Percentiles rank a stretch among this genome's conserved stretches.
Evolutionary conservation across 208 protist species (phyloP).

Genomic region (Acanthamoeba lenticulata): DNA sequence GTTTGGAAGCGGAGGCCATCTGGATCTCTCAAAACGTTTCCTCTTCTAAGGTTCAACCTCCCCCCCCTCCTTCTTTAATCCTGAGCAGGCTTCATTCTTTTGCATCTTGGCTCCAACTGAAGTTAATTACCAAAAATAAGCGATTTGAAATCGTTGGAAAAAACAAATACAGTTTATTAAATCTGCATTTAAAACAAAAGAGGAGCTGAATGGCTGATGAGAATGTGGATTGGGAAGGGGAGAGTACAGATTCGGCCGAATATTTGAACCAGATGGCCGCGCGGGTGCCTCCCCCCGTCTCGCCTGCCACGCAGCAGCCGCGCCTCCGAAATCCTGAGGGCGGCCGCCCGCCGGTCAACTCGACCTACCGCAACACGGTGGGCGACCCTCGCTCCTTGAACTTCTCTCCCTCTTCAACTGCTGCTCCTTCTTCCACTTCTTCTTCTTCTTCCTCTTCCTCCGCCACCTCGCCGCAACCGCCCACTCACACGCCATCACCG

Average conservation of each 20-base stretch:
- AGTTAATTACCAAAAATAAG: neutral
- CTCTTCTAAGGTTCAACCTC: no score
- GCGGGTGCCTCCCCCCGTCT: neutral
- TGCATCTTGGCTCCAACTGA: no score
- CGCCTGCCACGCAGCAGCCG: neutral
- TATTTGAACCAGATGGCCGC: neutral
- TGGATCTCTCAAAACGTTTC: no score
- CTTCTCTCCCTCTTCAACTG: neutral
- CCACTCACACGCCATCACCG: neutral
- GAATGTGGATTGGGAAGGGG: no score
- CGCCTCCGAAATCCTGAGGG: neutral
- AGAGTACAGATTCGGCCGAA: no score
- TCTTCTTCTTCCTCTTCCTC: no score
- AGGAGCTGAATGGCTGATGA: no score
- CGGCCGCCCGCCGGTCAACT: neutral
- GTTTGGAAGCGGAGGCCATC: no score
- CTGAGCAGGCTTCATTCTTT: no score
- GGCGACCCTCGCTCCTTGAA: neutral
- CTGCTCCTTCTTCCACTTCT: neutral
- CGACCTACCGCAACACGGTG: constrained; percentile 7
- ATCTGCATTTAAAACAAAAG: no score
- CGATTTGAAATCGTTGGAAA: no score
- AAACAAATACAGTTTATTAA: neutral
- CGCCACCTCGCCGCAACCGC: neutral
- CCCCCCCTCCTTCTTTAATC: no score